These are phyloP conservation scores for Rhizopogon vulgaris DNA, from an alignment of 768 basidiomycete genomes.

Conservation along the genomic window DNA sequence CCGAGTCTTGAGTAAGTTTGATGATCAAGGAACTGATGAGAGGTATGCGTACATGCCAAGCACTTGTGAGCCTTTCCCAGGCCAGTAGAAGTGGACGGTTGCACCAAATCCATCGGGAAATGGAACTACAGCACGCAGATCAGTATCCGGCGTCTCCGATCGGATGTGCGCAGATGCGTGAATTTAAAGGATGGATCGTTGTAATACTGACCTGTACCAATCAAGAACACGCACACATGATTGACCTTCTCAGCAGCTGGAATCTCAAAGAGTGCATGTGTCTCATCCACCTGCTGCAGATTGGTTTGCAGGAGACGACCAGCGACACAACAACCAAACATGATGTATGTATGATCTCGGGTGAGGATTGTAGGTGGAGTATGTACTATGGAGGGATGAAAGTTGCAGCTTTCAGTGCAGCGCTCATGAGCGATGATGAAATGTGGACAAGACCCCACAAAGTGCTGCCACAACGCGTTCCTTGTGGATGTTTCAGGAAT, in stretches of 20 bases:
- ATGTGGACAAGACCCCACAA: not conserved
- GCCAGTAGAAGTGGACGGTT: conserved; percentile 82
- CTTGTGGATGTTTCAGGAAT: not conserved
- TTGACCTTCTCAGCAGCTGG: conserved; percentile 68
- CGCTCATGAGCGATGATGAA: not conserved
- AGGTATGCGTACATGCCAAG: conserved; percentile 64
- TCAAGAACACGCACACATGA: conserved; percentile 78
- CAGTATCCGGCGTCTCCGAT: conserved; percentile 38
- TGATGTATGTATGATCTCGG: conserved; percentile 16
- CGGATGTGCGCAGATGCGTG: not conserved
- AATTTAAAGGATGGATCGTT: not conserved
- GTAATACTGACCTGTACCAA: conserved; percentile 58
- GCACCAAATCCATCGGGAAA: conserved; percentile 84
- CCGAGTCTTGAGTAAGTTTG: not conserved
- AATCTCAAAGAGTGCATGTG: conserved; percentile 76
- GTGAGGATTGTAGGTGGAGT: not conserved
- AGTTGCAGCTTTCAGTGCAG: not conserved
- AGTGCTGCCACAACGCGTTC: not conserved
- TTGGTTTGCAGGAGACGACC: conserved; percentile 77
- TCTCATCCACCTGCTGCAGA: conserved; percentile 75
- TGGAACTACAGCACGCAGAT: conserved; percentile 39
- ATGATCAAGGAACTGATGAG: not conserved
- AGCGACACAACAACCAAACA: conserved; percentile 80
- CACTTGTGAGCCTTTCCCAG: conserved; percentile 80
- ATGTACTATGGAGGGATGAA: not conserved